Conservation (phyloP, 148 eudicot species). For the Persicaria maculosa region DNA sequence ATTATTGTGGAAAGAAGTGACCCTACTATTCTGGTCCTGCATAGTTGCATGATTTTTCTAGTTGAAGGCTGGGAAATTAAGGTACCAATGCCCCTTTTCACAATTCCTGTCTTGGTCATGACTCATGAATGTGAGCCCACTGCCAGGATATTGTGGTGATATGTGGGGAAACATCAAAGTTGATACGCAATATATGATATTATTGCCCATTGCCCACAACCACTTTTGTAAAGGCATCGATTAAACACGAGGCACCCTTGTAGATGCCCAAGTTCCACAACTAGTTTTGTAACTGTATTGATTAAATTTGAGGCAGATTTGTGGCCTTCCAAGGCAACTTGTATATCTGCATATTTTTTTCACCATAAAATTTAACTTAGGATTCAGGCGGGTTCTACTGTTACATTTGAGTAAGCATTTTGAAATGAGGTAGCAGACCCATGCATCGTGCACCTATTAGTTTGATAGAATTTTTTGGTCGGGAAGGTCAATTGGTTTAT, state of each 20-base stretch:
- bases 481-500: background rate
- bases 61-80: background rate
- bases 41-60: background rate
- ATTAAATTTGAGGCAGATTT: too few species aligned
- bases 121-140: background rate
- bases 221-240: background rate
- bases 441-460: background rate
- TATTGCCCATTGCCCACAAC: background rate
- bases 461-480: background rate
- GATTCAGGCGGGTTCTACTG: background rate
- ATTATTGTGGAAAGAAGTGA: background rate
- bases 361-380: background rate
- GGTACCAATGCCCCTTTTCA: background rate
- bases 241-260: background rate
- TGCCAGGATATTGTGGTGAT: background rate
- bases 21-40: constrained; percentile 1
- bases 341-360: background rate
- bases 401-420: background rate
- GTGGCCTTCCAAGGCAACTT: background rate
- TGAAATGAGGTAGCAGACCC: background rate
- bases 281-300: background rate
- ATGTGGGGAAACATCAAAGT: background rate
- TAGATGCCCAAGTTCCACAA: background rate
- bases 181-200: background rate
- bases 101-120: too few species aligned